Percentiles rank a stretch among this genome's conserved stretches.
phyloP scores from a whole-genome alignment of 495 filamentous ascomycete genomes.

The Penicillium maclennaniae region DNA sequence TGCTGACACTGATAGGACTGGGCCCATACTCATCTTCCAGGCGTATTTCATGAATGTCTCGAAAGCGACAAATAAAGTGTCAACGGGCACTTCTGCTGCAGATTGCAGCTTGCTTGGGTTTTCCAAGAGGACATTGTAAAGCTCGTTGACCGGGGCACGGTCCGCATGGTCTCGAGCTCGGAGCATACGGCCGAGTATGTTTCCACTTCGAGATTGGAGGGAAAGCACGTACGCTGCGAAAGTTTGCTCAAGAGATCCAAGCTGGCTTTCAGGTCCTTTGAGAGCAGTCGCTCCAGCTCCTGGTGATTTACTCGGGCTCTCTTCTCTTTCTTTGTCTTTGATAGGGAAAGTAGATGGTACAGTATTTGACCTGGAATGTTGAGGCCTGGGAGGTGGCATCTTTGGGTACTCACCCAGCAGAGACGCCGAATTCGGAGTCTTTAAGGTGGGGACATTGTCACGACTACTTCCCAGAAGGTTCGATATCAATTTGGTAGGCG shows the following conservation, averaged over 20 bases:
- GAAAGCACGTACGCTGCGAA: constrained; percentile 80
- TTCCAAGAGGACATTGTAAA: constrained; percentile 86
- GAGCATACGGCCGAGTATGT: constrained; percentile 72
- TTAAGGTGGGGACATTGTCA: constrained; percentile 32
- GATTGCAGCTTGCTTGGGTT: constrained; percentile 70
- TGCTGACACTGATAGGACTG: constrained; percentile 62
- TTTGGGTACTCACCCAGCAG: constrained; percentile 39
- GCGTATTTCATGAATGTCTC: constrained; percentile 88
- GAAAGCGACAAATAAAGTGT: constrained; percentile 90
- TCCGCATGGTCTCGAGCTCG: constrained; percentile 67
- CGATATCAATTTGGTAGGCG: constrained; percentile 87
- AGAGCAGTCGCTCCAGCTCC: constrained; percentile 25
- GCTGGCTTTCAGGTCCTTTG: constrained; percentile 39
- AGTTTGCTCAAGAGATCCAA: constrained; percentile 76
- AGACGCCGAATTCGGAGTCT: constrained; percentile 36
- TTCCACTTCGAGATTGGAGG: constrained; percentile 77
- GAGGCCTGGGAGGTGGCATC: constrained; percentile 34
- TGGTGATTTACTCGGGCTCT: constrained; percentile 32
- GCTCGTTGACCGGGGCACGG: constrained; percentile 76
- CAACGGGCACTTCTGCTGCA: constrained; percentile 71
- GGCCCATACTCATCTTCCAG: constrained; percentile 86
- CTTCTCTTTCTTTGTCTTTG: constrained; percentile 32
- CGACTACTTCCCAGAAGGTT: constrained; percentile 65
- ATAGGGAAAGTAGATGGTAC: constrained; percentile 34
- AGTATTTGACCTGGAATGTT: constrained; percentile 38